phyloP scores from a whole-genome alignment of 768 basidiomycete species.

The Tylopilus subfusipes region DNA sequence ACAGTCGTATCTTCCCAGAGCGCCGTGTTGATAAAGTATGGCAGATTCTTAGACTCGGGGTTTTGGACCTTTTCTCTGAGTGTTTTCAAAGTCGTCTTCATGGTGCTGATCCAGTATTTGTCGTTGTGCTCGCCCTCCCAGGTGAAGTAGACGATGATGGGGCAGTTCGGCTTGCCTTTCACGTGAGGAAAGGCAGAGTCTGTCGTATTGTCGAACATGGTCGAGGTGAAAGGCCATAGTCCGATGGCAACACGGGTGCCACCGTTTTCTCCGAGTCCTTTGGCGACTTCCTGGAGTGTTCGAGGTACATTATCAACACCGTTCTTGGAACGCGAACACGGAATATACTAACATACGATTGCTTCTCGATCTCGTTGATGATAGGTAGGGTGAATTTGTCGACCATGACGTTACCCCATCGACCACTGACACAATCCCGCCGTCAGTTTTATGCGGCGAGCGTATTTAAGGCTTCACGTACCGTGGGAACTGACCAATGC shows the following conservation, averaged over 20 bases:
- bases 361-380: conserved; percentile 2
- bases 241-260: conserved; percentile 7
- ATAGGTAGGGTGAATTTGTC: conserved; percentile 12
- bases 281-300: conserved; percentile 5
- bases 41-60: neutral
- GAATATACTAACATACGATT: conserved; percentile 1
- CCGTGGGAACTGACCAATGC: conserved; percentile 8
- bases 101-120: conserved; percentile 4
- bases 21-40: conserved; percentile 11
- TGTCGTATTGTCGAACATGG: conserved; percentile 17
- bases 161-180: conserved; percentile 8
- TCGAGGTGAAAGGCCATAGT: conserved; percentile 14
- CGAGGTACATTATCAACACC: neutral
- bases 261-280: neutral
- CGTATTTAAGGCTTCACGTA: neutral
- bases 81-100: neutral
- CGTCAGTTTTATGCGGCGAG: too few species aligned
- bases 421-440: conserved; percentile 2
- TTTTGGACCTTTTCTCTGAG: conserved; percentile 7
- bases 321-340: too few species aligned
- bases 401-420: conserved; percentile 18
- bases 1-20: conserved; percentile 1
- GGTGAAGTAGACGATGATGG: conserved; percentile 9
- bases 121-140: conserved; percentile 13
- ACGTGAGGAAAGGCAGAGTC: conserved; percentile 12